Base-by-base conservation (phyloP, 78 protist genomes). In the Parvularia atlantis region DNA sequence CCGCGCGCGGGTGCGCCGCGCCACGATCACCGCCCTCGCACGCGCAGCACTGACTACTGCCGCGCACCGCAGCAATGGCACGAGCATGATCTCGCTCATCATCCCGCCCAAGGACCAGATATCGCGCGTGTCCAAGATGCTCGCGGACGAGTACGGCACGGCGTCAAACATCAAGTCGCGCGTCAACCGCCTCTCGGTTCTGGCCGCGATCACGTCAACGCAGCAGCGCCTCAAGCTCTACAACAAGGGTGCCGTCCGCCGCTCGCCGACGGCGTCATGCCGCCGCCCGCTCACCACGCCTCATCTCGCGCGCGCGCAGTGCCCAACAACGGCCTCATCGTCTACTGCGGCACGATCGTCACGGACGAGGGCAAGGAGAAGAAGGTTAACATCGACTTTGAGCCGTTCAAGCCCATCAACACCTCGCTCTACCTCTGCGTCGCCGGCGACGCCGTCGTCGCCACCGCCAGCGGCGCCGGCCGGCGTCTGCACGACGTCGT, bases 401-500 rank as follows among this genome's bases (percentile, higher is more conserved):
- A 96, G 89, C 99, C 99, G 20, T 94, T 95, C 89, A 86, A 87
- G 78, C 98, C 99, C 43, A 88, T 98, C 89, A 92, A 91, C 77
- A 92, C 97, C 0, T 93, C 97, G 22, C 77, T 95, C 40, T 98
- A 98, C 84, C 76, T 96, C 30, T 73, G 56, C 26, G 16, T 43
- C 22, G 22, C n/a, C n/a, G n/a, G n/a, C n/a, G n/a, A n/a, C n/a
- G n/a, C n/a, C n/a, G n/a, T n/a, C n/a, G n/a, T n/a, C n/a, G n/a
- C n/a, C n/a, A n/a, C n/a, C n/a, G n/a, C n/a, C n/a, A n/a, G n/a
- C n/a, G n/a, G n/a, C n/a, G n/a, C n/a, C n/a, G n/a, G n/a, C n/a
- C n/a, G n/a, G n/a, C n/a, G n/a, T n/a, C n/a, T n/a, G n/a, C n/a
- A n/a, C n/a, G n/a, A n/a, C n/a, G n/a, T n/a, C n/a, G n/a, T n/a